Evolutionary conservation across 768 basidiomycete genomes (phyloP), one percentile per base, ranked within the genome.

Genomic region (Suillus ampliporus): DNA sequence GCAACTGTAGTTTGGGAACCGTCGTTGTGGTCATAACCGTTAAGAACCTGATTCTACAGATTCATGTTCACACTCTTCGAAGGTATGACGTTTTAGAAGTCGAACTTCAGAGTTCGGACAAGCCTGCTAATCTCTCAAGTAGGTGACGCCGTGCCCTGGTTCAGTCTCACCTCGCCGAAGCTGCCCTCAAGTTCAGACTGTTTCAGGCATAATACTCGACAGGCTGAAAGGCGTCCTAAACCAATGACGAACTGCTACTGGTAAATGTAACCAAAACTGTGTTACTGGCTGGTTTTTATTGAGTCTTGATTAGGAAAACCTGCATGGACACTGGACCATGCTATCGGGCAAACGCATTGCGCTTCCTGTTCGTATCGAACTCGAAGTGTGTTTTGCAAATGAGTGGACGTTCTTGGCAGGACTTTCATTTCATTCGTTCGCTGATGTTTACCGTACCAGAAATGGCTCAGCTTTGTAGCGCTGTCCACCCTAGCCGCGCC

Each of bases 261-360:
- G 92, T 75, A 92, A 93, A 86, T 96, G 96, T 72, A 95, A 97
- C 61, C 95, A 97, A 73, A 96, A 96, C 34, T 99, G 97, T 73
- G 89, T 95, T 4, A 95, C 94, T 69, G 35, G 69, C 66, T 50
- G 80, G 79, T 26, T 66, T 78, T 51, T 78, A 79, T 34, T 31
- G 31, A 6, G 31, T 31, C 31, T 31, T 3, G 31, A 31, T 31
- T 3, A 74, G n/a, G 78, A 74, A 41, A 65, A 71, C 35, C 73
- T 75, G 61, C 69, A 69, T 13, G 74, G 89, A 59, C 84, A 86
- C 62, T 93, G 90, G 88, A 80, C 74, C 28, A 95, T 95, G 1
- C 91, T 92, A 0, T 77, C 82, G 48, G 95, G 95, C 14, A 98
- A 98, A 80, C 83, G 84, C 66, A 95, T 99, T 62, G 87, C 94